phyloP scores from a whole-genome alignment of 1,284 basidiomycete species.

The Cutaneotrichosporon mucoides region DNA sequence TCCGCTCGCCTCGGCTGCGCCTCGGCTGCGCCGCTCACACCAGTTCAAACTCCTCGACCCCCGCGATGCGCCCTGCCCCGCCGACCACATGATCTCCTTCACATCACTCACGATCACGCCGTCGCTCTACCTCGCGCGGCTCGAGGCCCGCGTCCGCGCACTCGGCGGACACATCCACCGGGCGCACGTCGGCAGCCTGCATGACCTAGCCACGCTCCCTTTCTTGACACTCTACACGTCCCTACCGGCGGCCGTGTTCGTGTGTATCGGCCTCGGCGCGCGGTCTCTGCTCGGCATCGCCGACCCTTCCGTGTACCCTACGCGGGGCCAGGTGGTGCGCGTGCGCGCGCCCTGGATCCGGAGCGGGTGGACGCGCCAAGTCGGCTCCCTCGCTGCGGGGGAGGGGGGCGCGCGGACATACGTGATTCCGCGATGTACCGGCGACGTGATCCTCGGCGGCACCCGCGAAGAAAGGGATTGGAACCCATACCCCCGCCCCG shows the following conservation, averaged over 20 bases:
- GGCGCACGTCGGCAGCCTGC: conserved; percentile 25
- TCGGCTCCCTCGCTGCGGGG: conserved; percentile 36
- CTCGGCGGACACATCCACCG: conserved; percentile 30
- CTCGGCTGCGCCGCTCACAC: neutral
- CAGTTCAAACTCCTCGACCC: conserved; percentile 28
- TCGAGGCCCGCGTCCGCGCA: conserved; percentile 3
- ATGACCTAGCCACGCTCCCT: conserved; percentile 16
- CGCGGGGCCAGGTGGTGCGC: conserved; percentile 56
- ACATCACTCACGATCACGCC: conserved; percentile 48
- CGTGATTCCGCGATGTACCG: conserved; percentile 43
- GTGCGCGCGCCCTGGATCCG: conserved; percentile 51
- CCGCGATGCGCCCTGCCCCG: conserved; percentile 7
- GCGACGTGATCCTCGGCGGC: conserved; percentile 47
- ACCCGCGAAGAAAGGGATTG: conserved; percentile 45
- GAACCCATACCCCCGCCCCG: conserved; percentile 33
- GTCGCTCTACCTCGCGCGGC: conserved; percentile 34
- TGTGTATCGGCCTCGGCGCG: conserved; percentile 62
- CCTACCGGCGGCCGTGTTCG: conserved; percentile 57
- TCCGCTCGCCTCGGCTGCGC: neutral
- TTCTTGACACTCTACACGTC: conserved; percentile 10
- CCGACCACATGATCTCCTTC: conserved; percentile 43
- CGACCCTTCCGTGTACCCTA: conserved; percentile 54
- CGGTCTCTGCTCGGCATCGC: conserved; percentile 53
- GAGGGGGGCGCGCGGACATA: conserved; percentile 48
- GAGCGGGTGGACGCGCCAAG: conserved; percentile 41